phyloP scores from a whole-genome alignment of 176 grass and related monocot genomes.

The Oryza brachyantha region DNA sequence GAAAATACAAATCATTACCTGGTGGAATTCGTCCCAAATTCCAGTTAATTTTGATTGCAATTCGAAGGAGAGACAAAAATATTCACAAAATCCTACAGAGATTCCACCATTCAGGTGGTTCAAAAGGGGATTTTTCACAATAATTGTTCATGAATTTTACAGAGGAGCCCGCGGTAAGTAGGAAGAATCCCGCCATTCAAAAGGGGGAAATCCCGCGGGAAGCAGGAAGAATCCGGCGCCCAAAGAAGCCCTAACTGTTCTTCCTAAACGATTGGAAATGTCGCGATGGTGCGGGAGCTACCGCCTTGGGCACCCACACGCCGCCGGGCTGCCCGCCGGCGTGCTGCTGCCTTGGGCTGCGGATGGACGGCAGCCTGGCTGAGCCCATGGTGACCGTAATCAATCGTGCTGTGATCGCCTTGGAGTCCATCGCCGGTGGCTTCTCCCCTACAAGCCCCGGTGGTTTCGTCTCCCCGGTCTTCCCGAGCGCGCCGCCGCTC shows the following conservation, averaged over 20 bases:
- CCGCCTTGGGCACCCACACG: constrained; percentile 41
- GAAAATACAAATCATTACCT: background rate
- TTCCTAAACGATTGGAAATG: background rate
- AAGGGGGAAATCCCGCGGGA: no score
- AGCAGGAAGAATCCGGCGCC: background rate
- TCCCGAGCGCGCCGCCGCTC: background rate
- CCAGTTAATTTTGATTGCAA: background rate
- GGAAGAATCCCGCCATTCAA: background rate
- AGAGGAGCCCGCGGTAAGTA: no score
- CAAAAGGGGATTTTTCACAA: background rate
- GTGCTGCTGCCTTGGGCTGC: background rate
- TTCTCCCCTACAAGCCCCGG: background rate
- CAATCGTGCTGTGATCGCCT: no score
- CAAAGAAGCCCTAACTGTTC: background rate
- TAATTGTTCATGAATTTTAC: background rate
- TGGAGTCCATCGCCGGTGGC: background rate
- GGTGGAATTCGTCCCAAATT: background rate
- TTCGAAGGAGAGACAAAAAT: no score
- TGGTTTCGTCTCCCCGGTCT: background rate
- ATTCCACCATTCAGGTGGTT: no score
- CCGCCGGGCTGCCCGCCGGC: background rate
- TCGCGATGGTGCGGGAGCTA: background rate
- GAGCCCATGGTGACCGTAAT: no score
- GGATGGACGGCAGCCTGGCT: background rate
- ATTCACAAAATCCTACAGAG: no score